These are phyloP conservation scores for Ceratobasidium sp. DNA, from an alignment of 1,284 basidiomycete species.

Conservation along the genomic window DNA sequence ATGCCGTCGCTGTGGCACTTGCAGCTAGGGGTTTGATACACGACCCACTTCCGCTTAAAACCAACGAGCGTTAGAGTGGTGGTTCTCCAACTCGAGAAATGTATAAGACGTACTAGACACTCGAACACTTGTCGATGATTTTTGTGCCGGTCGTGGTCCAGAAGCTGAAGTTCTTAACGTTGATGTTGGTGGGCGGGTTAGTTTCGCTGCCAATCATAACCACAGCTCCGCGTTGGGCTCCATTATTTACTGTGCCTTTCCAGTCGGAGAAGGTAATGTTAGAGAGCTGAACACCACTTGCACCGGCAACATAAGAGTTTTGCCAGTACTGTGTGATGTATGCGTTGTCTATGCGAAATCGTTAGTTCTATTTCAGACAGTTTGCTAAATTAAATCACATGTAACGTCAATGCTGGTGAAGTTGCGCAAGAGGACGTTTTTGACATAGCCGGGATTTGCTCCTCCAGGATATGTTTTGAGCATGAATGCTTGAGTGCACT, in stretches of 20 bases:
- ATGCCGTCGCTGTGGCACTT: background rate
- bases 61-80: too few species aligned
- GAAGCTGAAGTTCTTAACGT: conserved; percentile 40
- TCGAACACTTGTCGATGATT: conserved; percentile 14
- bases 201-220: conserved; percentile 40
- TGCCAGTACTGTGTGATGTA: conserved; percentile 43
- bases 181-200: conserved; percentile 20
- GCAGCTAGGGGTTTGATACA: conserved; percentile 26
- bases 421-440: conserved; percentile 58
- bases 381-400: background rate
- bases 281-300: conserved; percentile 18
- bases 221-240: conserved; percentile 19
- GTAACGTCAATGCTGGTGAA: conserved; percentile 51
- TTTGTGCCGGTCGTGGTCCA: conserved; percentile 30
- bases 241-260: conserved; percentile 25
- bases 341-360: conserved; percentile 16
- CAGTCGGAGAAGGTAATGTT: conserved; percentile 39
- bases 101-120: conserved; percentile 4
- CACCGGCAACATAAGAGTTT: conserved; percentile 23
- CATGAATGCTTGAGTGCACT: conserved; percentile 54
- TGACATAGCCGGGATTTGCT: conserved; percentile 54
- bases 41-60: conserved; percentile 27
- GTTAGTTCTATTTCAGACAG: background rate
- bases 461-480: conserved; percentile 59
- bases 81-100: too few species aligned